These are phyloP conservation scores for Fusarium pilosicola DNA, from an alignment of 2,329 filamentous ascomycete genomes.

Conservation along the genomic window DNA sequence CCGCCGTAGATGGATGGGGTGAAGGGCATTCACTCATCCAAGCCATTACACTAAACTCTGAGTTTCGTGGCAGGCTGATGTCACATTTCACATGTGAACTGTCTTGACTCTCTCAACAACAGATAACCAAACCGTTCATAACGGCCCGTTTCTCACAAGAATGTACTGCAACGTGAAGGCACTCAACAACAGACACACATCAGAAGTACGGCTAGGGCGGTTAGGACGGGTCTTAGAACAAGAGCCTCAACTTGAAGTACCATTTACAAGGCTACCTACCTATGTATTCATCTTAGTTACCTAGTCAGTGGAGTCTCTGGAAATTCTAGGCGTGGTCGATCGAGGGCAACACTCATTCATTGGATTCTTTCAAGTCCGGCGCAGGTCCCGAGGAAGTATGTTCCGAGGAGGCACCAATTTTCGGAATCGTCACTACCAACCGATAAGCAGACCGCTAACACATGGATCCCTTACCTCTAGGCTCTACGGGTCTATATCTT, in stretches of 20 bases:
- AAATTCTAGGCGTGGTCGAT: neutral
- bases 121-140: neutral
- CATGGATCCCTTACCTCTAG: neutral
- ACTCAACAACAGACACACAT: slow-evolving; percentile 3
- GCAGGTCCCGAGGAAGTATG: slow-evolving; percentile 26
- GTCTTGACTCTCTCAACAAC: slow-evolving; percentile 24
- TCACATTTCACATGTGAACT: slow-evolving; percentile 21
- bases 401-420: slow-evolving; percentile 27
- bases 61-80: neutral
- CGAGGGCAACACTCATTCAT: neutral
- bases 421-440: slow-evolving; percentile 17
- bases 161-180: neutral
- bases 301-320: slow-evolving; percentile 2
- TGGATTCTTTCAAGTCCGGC: slow-evolving; percentile 17
- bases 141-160: slow-evolving; percentile 1
- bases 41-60: neutral
- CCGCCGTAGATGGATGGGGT: neutral
- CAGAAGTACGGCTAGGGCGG: neutral
- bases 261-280: neutral
- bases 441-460: slow-evolving; percentile 17
- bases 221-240: slow-evolving; percentile 4
- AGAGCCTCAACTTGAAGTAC: slow-evolving; percentile 25
- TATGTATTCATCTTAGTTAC: neutral
- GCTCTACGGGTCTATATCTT: neutral
- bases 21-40: neutral